Percentiles rank a stretch among this genome's conserved stretches.
phyloP scores from a whole-genome alignment of 2,329 filamentous ascomycete genomes.

The Pseudocercospora pini-densiflorae region DNA sequence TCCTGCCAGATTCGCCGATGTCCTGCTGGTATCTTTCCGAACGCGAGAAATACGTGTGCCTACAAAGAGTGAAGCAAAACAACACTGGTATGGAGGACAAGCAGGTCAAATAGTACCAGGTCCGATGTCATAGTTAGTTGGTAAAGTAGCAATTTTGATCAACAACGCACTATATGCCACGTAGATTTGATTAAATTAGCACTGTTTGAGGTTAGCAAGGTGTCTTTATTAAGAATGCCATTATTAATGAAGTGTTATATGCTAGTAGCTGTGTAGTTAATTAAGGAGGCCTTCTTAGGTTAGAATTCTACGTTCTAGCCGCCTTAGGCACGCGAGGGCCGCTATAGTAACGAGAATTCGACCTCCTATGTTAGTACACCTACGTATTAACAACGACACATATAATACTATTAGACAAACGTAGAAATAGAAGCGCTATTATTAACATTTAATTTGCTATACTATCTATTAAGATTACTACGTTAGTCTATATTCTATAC shows the following conservation, averaged over 20 bases:
- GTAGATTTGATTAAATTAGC: background rate
- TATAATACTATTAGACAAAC: background rate
- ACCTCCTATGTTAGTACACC: background rate
- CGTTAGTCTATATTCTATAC: background rate
- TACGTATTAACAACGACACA: background rate
- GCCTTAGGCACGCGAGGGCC: background rate
- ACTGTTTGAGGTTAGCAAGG: background rate
- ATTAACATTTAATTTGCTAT: background rate
- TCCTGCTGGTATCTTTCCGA: slow-evolving; percentile 20
- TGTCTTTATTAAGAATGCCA: background rate
- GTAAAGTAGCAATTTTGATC: background rate
- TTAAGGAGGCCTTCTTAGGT: background rate
- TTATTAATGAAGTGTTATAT: background rate
- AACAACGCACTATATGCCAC: background rate
- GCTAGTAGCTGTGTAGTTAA: background rate
- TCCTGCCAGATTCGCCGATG: slow-evolving; percentile 22
- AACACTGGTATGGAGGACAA: slow-evolving; percentile 25
- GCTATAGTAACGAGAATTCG: background rate
- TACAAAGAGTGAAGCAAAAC: slow-evolving; percentile 18
- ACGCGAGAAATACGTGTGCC: slow-evolving; percentile 18
- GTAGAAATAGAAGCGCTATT: background rate
- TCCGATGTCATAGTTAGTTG: slow-evolving; percentile 37
- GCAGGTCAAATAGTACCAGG: slow-evolving; percentile 53
- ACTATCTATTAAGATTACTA: background rate
- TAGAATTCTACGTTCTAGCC: background rate